Conservation (phyloP, 305 asterid species). For the Fraxinus ornus region DNA sequence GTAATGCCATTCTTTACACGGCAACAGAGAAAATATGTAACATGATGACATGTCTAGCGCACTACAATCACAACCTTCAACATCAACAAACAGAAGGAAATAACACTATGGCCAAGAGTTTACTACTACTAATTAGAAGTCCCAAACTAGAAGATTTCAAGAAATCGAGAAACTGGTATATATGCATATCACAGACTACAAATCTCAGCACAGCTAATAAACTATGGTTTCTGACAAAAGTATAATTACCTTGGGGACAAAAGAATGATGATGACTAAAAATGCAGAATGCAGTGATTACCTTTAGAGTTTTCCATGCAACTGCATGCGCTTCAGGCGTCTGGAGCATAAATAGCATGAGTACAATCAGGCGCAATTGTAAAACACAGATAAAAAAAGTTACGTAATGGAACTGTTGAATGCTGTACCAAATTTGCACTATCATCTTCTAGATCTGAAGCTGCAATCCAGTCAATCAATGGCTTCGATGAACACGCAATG, state of each 20-base stretch:
- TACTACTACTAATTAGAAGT: neutral
- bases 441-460: constrained; percentile 99
- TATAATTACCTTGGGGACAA: neutral
- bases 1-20: constrained; percentile 1
- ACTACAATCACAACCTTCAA: neutral
- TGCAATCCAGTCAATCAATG: constrained; percentile 93
- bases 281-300: constrained; percentile 32
- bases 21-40: neutral
- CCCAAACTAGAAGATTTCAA: neutral
- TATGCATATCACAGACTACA: neutral
- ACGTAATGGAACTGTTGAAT: constrained; percentile 11
- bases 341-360: constrained; percentile 32
- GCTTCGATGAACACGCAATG: constrained; percentile 75
- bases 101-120: neutral
- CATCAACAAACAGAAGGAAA: neutral
- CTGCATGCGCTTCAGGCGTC: constrained; percentile 82
- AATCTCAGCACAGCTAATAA: neutral
- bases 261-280: neutral
- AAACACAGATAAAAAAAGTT: constrained; percentile 7
- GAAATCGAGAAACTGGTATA: neutral
- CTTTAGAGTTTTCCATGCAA: constrained; percentile 82
- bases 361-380: constrained; percentile 15
- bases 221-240: neutral
- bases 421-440: constrained; percentile 54
- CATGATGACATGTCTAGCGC: neutral